Percentiles rank a stretch among this genome's conserved stretches.
phyloP scores from a whole-genome alignment of 2,329 filamentous ascomycete genomes.

The Pseudocercospora musae region DNA sequence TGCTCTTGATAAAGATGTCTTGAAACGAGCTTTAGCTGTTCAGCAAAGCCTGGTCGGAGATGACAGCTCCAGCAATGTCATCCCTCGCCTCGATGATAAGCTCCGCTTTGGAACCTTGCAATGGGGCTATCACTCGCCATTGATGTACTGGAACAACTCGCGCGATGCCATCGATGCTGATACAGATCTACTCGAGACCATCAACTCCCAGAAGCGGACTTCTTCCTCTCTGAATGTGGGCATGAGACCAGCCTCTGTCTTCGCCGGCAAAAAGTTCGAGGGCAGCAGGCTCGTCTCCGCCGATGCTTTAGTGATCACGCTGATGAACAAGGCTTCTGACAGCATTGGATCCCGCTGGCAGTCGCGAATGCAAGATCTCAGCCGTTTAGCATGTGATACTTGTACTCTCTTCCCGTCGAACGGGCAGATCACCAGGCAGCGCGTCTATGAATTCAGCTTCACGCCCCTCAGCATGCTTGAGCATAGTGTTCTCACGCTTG shows the following conservation, averaged over 20 bases:
- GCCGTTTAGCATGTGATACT: slow-evolving; percentile 47
- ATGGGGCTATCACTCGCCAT: slow-evolving; percentile 79
- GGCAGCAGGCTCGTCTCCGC: slow-evolving; percentile 65
- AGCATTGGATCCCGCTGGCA: slow-evolving; percentile 66
- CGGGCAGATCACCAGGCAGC: slow-evolving; percentile 53
- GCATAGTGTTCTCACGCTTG: slow-evolving; percentile 59
- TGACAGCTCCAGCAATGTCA: slow-evolving; percentile 22
- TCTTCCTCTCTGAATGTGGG: slow-evolving; percentile 70
- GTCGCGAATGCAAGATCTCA: slow-evolving; percentile 54
- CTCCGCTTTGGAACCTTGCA: slow-evolving; percentile 42
- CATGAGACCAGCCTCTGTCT: slow-evolving; percentile 72
- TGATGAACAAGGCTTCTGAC: slow-evolving; percentile 66
- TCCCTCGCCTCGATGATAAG: slow-evolving; percentile 25
- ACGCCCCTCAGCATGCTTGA: slow-evolving; percentile 68
- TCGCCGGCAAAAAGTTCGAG: slow-evolving; percentile 75
- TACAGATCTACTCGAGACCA: slow-evolving; percentile 61
- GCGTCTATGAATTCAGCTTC: slow-evolving; percentile 76
- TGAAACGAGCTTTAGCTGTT: slow-evolving; percentile 64
- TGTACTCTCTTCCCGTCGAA: slow-evolving; percentile 66
- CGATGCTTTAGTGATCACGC: slow-evolving; percentile 73
- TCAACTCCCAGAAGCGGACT: slow-evolving; percentile 62
- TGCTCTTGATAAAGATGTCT: slow-evolving; percentile 63
- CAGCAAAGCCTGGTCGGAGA: slow-evolving; percentile 66
- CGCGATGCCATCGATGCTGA: slow-evolving; percentile 58
- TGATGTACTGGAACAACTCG: slow-evolving; percentile 75